Percentiles rank a stretch among this genome's conserved stretches.
Evolutionary conservation across 2,329 filamentous ascomycete species (phyloP).

Genomic region (Sporothrix dimorphospora): DNA sequence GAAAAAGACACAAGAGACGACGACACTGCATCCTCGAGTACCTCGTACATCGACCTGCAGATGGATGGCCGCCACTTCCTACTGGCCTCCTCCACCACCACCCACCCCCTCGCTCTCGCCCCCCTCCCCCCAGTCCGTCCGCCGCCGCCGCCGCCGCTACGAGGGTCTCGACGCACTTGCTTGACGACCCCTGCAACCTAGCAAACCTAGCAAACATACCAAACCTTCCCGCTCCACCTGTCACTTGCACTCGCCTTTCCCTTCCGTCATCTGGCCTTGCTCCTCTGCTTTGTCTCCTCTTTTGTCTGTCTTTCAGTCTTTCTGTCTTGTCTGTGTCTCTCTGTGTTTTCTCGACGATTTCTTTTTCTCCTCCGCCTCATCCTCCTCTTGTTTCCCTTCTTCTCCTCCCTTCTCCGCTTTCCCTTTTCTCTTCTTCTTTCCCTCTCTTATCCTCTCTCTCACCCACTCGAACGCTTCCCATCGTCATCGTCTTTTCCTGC

Average conservation of each 20-base stretch:
- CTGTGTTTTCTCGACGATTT: background rate
- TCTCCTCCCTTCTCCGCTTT: background rate
- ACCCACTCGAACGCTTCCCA: background rate
- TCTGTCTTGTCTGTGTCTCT: constrained; percentile 5
- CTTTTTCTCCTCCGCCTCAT: background rate
- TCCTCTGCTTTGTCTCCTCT: constrained; percentile 13
- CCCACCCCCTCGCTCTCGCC: background rate
- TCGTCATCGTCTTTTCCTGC: background rate
- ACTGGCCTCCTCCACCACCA: background rate
- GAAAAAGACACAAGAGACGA: no score
- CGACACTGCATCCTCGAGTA: background rate
- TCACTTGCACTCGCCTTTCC: constrained; percentile 12
- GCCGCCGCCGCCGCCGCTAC: constrained; percentile 23
- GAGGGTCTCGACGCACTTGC: constrained; percentile 13
- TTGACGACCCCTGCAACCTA: constrained; percentile 20
- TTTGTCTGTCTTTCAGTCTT: background rate
- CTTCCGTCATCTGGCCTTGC: constrained; percentile 22
- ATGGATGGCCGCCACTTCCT: background rate
- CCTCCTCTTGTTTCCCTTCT: background rate
- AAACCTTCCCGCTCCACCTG: constrained; percentile 17
- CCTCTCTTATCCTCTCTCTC: background rate
- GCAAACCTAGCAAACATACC: background rate
- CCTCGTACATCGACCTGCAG: background rate
- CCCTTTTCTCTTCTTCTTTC: background rate
- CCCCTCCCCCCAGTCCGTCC: background rate